Evolutionary conservation across 805 yeast genomes (phyloP).

Genomic region (Metschnikowia cerradonensis): DNA sequence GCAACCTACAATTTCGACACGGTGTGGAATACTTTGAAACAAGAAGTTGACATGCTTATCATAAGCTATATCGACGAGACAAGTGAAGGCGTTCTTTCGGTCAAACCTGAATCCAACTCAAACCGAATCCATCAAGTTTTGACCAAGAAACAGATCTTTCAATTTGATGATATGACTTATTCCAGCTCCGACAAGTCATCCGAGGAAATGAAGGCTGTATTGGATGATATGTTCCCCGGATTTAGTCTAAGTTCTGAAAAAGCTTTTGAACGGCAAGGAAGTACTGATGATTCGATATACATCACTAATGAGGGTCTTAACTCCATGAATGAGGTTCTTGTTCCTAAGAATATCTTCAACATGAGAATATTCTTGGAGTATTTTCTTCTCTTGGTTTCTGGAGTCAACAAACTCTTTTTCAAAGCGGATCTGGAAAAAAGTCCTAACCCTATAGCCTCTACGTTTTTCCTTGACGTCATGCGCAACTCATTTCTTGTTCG

Average conservation of each 20-base stretch:
- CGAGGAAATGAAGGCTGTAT: constrained; percentile 27
- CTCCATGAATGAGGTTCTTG: constrained; percentile 58
- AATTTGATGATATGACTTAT: constrained; percentile 30
- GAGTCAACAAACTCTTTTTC: constrained; percentile 38
- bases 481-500: constrained; percentile 58
- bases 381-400: constrained; percentile 62
- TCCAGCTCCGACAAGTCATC: constrained; percentile 19
- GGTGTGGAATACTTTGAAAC: constrained; percentile 30
- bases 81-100: not conserved
- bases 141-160: constrained; percentile 25
- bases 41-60: constrained; percentile 32
- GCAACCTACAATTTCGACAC: constrained; percentile 19
- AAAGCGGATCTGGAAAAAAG: constrained; percentile 14
- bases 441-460: constrained; percentile 20
- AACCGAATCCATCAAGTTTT: constrained; percentile 23
- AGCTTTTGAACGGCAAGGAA: constrained; percentile 2
- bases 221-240: constrained; percentile 72
- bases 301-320: constrained; percentile 56
- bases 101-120: constrained; percentile 5
- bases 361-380: constrained; percentile 77
- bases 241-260: constrained; percentile 30
- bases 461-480: constrained; percentile 65
- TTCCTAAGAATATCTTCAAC: constrained; percentile 69
- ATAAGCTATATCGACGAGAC: constrained; percentile 31
- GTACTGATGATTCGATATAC: constrained; percentile 36